Base-by-base conservation (phyloP, 2,329 filamentous ascomycete genomes). In the Chalara sp. region DNA sequence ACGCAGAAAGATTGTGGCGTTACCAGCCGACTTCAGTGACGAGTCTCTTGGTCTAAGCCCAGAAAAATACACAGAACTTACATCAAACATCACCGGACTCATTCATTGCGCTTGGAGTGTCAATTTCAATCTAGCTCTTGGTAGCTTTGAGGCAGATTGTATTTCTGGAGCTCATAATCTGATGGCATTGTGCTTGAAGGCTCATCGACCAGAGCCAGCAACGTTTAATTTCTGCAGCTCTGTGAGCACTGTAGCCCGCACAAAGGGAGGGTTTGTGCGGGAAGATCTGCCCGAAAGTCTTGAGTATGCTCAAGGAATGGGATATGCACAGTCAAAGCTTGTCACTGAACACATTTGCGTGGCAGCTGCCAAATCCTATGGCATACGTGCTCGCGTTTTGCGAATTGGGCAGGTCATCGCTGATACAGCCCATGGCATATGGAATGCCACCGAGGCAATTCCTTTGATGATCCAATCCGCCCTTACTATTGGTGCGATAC, bases 101-200 rank as follows among this genome's bases (percentile, higher is more conserved):
- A 73, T 80, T 30, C 76, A 80, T 64, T 69, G 69, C 53, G 75
- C 76, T 0, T 79, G 76, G 76, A 66, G 74, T 1, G 77, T 80
- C 31, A 80, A 80, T 60, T 81, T 81, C 67, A 79, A 78, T 60
- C 69, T 79, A 56, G 66, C 67, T 1, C 67, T 80, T 1, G 64
- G 67, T 2, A 75, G 69, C 48, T 80, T 80, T 54, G 76, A 77
- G 45, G 58, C 65, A 6, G 54, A 59, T 28, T 65, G 75, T 53
- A 70, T 80, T 21, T 63, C 59, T 2, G 74, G 72, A 0, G 67
- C 72, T 1, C 61, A 62, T 1, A 72, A 77, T 45, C 65, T 80
- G 1, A 65, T 76, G 11, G 55, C 59, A 0, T 46, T 76, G 0
- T 68, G 65, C 10, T 61, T 65, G 7, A 52, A 58, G 2, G 62